Base-by-base conservation (phyloP, 208 protist species). In the Acanthamoeba divionensis region DNA sequence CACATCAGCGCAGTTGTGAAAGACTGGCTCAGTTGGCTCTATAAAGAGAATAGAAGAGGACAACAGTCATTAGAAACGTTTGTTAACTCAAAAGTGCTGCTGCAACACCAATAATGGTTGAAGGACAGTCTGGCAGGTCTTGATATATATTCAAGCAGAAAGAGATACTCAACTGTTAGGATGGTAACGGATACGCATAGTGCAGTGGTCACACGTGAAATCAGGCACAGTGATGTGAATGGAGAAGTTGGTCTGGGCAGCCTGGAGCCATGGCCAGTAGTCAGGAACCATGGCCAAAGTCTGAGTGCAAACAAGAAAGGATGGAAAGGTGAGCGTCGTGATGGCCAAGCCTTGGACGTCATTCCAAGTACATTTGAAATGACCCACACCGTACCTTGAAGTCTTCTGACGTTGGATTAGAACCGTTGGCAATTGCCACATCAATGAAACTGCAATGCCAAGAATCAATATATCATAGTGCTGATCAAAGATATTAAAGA, bases 1-100 rank as follows among this genome's bases (percentile, higher is more conserved):
- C 4, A 79, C 33, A 31, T 79, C 67, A 26, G 67, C 67, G 67
- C 67, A 79, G 67, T 79, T 79, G 67, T 79, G 67, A 47, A 79
- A 79, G 18, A 79, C 38, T 1, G 67, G 67, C 24, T 79, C 67
- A 24, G 67, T 79, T 0, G 67, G 67, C 67, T 79, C 67, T 79
- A 47, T 2, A 15, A n/a, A n/a, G n/a, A n/a, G n/a, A n/a, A n/a
- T n/a, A n/a, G n/a, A n/a, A n/a, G n/a, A n/a, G n/a, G n/a, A n/a
- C n/a, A n/a, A n/a, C n/a, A n/a, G n/a, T n/a, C n/a, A n/a, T n/a
- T n/a, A n/a, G n/a, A n/a, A n/a, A n/a, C n/a, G n/a, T n/a, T n/a
- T n/a, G n/a, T n/a, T n/a, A n/a, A n/a, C n/a, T n/a, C n/a, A n/a
- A n/a, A n/a, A n/a, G n/a, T n/a, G n/a, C n/a, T n/a, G n/a, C n/a